Conservation (phyloP, 495 filamentous ascomycete species). For the Delitschia confertaspora region DNA sequence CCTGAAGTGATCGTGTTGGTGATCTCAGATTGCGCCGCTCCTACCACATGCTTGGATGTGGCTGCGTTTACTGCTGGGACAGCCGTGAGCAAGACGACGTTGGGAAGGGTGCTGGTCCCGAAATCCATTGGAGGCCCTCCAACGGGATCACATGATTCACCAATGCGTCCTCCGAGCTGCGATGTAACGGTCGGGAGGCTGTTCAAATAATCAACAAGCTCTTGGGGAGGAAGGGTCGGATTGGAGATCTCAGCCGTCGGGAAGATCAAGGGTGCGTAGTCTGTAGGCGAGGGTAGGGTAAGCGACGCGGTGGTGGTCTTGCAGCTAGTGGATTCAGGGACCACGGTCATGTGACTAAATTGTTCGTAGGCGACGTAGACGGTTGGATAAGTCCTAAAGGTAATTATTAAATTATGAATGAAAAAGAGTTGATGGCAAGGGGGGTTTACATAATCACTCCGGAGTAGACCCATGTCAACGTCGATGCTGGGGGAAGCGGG, state of each 20-base stretch:
- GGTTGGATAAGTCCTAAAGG: conserved; percentile 18
- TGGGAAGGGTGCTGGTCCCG: neutral
- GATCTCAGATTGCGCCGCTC: neutral
- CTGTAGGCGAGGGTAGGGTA: conserved; percentile 14
- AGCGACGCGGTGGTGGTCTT: conserved; percentile 4
- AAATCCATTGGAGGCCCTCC: neutral
- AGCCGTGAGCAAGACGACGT: conserved; percentile 1
- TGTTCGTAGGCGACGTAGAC: conserved; percentile 17
- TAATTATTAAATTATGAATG: neutral
- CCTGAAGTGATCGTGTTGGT: neutral
- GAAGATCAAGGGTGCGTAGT: conserved; percentile 14
- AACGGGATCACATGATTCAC: conserved; percentile 21
- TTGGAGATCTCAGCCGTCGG: conserved; percentile 6
- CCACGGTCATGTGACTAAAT: conserved; percentile 14
- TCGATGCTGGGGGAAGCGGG: neutral
- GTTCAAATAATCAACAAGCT: conserved; percentile 20
- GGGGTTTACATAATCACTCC: conserved; percentile 8
- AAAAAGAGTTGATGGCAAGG: neutral
- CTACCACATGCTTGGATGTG: neutral
- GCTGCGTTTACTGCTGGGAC: conserved; percentile 1
- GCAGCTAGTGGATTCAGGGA: conserved; percentile 10
- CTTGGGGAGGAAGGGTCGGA: conserved; percentile 3
- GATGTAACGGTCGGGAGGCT: conserved; percentile 12
- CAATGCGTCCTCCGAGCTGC: conserved; percentile 17
- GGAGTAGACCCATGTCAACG: conserved; percentile 20